These are phyloP conservation scores for Starmera amethionina DNA, from an alignment of 805 yeast genomes.

Conservation along the genomic window DNA sequence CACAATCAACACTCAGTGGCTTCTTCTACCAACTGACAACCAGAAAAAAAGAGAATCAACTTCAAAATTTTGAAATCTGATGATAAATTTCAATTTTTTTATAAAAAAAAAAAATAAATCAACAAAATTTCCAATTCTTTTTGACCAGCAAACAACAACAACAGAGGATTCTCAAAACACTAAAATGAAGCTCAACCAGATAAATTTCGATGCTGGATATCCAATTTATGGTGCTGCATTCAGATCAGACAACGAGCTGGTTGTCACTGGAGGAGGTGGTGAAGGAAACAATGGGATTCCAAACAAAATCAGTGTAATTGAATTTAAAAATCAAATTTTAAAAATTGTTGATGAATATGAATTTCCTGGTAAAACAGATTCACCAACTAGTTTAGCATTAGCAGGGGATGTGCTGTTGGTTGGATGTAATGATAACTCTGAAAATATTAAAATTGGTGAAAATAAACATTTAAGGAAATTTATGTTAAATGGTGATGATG, in stretches of 20 bases:
- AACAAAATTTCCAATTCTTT: no score
- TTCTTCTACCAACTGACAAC: no score
- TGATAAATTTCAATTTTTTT: no score
- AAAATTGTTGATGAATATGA: conserved; percentile 50
- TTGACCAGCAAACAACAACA: no score
- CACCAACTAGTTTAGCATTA: conserved; percentile 77
- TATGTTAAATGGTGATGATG: conserved; percentile 8
- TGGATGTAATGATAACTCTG: conserved; percentile 67
- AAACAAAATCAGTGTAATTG: conserved; percentile 64
- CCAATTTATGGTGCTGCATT: conserved; percentile 80
- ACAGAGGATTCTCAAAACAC: no score
- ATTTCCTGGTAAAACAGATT: conserved; percentile 59
- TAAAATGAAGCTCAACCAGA: background rate
- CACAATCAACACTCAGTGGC: background rate
- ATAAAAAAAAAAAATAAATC: no score
- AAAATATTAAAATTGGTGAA: conserved; percentile 45
- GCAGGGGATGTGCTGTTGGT: conserved; percentile 41
- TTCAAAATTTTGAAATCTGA: no score
- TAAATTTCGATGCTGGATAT: conserved; percentile 33
- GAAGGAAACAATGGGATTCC: conserved; percentile 86
- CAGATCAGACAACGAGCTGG: conserved; percentile 44
- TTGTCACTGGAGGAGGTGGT: conserved; percentile 93
- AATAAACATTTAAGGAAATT: conserved; percentile 70
- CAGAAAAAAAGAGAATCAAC: no score
- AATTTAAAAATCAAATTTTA: conserved; percentile 39